These are phyloP conservation scores for Singerocomus inundabilis DNA, from an alignment of 1,284 basidiomycete species.

Conservation along the genomic window DNA sequence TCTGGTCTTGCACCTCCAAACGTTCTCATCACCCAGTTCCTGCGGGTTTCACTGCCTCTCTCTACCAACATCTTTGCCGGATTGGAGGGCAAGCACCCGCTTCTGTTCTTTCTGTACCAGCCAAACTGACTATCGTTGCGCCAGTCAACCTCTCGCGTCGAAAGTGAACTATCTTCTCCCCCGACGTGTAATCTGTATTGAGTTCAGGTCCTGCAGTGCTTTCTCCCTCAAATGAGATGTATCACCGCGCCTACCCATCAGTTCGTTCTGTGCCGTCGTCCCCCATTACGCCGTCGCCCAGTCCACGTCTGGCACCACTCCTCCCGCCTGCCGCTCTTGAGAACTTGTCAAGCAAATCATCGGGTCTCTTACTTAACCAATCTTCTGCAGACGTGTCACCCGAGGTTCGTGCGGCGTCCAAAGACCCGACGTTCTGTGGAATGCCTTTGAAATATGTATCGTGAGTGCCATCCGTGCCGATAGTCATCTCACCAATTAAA, in stretches of 20 bases:
- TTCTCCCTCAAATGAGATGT: conserved; percentile 37
- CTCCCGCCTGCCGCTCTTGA: conserved; percentile 36
- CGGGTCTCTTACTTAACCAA: conserved; percentile 35
- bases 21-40: conserved; percentile 3
- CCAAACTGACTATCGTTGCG: neutral
- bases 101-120: neutral
- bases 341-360: conserved; percentile 30
- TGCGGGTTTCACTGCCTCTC: conserved; percentile 8
- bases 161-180: conserved; percentile 23
- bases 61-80: conserved; percentile 9
- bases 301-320: conserved; percentile 39
- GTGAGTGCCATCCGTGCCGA: conserved; percentile 38
- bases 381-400: conserved; percentile 30
- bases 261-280: conserved; percentile 39
- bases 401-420: conserved; percentile 26
- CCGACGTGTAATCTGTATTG: conserved; percentile 10
- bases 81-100: conserved; percentile 5
- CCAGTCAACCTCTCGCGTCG: conserved; percentile 1
- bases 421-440: conserved; percentile 45
- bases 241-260: conserved; percentile 43
- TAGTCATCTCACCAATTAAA: neutral
- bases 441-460: conserved; percentile 63
- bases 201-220: conserved; percentile 28
- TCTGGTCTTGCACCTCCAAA: neutral
- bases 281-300: conserved; percentile 19